Percentiles rank a stretch among this genome's conserved stretches.
Conservation (phyloP, 371 early-diverging fungal species). For the Vittaforma corneae region DNA sequence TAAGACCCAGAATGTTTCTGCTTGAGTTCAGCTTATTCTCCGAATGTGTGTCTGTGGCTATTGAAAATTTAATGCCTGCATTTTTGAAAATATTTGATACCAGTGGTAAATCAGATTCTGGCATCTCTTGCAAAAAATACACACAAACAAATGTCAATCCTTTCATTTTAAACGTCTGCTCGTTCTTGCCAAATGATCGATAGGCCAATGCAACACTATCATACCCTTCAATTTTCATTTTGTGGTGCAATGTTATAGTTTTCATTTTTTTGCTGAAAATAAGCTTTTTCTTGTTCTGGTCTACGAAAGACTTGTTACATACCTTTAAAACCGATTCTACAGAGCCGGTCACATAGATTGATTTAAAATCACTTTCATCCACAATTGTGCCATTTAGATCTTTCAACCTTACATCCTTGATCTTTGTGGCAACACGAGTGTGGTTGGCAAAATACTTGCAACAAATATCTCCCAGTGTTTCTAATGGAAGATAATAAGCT, state of each 20-base stretch:
- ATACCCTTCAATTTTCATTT: not conserved
- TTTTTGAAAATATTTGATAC: slow-evolving; percentile 75
- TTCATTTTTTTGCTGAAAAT: not conserved
- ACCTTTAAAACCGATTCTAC: too few species aligned
- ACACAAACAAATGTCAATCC: slow-evolving; percentile 71
- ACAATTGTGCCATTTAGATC: too few species aligned
- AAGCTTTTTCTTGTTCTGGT: too few species aligned
- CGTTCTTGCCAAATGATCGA: not conserved
- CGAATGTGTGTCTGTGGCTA: slow-evolving; percentile 69
- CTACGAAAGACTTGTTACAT: too few species aligned
- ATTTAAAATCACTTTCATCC: too few species aligned
- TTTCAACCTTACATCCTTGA: too few species aligned
- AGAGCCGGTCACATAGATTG: too few species aligned
- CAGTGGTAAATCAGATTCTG: slow-evolving; percentile 83
- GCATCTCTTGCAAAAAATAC: slow-evolving; percentile 75
- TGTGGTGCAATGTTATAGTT: not conserved
- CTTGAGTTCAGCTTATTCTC: not conserved
- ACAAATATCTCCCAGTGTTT: too few species aligned
- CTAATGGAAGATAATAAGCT: too few species aligned
- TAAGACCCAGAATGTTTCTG: slow-evolving; percentile 50
- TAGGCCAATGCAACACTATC: not conserved
- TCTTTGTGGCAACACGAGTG: too few species aligned
- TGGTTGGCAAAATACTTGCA: too few species aligned
- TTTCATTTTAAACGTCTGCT: not conserved
- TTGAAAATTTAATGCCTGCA: slow-evolving; percentile 81